Conservation (phyloP, 2,329 filamentous ascomycete genomes). For the Daldinia eschscholtzii region DNA sequence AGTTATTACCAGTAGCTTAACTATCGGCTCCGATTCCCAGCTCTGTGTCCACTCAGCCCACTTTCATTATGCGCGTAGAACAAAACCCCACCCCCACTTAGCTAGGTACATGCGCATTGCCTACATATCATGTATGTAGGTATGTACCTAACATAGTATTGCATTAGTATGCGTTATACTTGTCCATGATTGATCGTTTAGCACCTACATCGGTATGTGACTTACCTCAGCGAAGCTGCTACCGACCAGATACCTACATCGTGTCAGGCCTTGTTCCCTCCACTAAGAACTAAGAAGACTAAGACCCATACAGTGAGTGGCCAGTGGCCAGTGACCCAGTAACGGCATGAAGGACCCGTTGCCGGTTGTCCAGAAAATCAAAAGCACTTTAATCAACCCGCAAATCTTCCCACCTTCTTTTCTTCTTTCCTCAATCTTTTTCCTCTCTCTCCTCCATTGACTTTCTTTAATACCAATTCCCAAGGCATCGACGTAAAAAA, state of each 20-base stretch:
- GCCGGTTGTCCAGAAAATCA: slow-evolving; percentile 29
- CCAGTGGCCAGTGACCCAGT: neutral
- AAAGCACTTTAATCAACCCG: slow-evolving; percentile 48
- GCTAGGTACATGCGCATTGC: neutral
- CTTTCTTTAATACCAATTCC: slow-evolving; percentile 26
- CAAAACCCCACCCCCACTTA: slow-evolving; percentile 10
- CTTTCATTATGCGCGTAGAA: slow-evolving; percentile 8
- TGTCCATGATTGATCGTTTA: slow-evolving; percentile 1
- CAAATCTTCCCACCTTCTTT: slow-evolving; percentile 45
- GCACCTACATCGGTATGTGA: neutral
- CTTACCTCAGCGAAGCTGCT: neutral
- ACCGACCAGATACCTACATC: slow-evolving; percentile 28
- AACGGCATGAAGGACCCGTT: slow-evolving; percentile 18
- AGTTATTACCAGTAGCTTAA: neutral
- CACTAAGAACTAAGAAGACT: slow-evolving; percentile 10
- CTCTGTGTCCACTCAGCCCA: slow-evolving; percentile 10
- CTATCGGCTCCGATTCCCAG: slow-evolving; percentile 20
- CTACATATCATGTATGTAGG: neutral
- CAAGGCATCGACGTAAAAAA: slow-evolving; percentile 43
- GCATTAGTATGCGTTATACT: neutral
- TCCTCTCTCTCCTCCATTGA: neutral
- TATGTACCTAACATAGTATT: neutral
- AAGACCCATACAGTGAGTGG: slow-evolving; percentile 28
- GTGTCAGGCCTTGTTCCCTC: slow-evolving; percentile 26
- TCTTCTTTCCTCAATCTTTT: slow-evolving; percentile 20